Conservation (phyloP, 2,329 filamentous ascomycete genomes). For the Colletotrichum falcatum region DNA sequence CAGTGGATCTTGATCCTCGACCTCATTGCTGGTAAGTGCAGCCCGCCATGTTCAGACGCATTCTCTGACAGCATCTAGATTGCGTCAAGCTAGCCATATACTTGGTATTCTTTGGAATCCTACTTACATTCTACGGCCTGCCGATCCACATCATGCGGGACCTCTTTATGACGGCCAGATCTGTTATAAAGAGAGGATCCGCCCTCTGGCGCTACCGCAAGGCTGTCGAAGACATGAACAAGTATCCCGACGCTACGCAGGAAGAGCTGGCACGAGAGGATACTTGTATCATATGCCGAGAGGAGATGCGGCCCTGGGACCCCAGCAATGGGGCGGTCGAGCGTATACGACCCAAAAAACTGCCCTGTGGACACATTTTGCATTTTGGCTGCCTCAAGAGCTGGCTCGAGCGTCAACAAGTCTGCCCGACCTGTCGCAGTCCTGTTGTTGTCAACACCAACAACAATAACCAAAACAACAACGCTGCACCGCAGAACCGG, state of each 20-base stretch:
- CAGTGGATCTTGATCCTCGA: slow-evolving; percentile 92
- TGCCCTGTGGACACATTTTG: slow-evolving; percentile 95
- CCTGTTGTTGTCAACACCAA: slow-evolving; percentile 75
- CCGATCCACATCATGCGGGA: slow-evolving; percentile 98
- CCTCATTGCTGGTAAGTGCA: slow-evolving; percentile 76
- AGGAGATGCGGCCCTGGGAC: slow-evolving; percentile 91
- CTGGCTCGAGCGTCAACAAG: slow-evolving; percentile 97
- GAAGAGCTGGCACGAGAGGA: slow-evolving; percentile 89
- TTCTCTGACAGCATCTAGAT: slow-evolving; percentile 63
- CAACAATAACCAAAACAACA: slow-evolving; percentile 56
- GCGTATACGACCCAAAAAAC: slow-evolving; percentile 89
- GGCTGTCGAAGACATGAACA: slow-evolving; percentile 94
- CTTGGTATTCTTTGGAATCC: slow-evolving; percentile 90
- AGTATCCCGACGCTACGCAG: slow-evolving; percentile 88
- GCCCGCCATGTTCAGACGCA: not conserved
- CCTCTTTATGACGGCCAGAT: slow-evolving; percentile 91
- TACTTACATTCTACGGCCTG: slow-evolving; percentile 92
- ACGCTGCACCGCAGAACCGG: slow-evolving; percentile 50
- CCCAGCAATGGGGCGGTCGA: slow-evolving; percentile 76
- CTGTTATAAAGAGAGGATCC: slow-evolving; percentile 89
- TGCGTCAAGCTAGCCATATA: slow-evolving; percentile 93
- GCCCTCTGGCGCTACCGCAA: slow-evolving; percentile 92
- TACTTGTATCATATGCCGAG: slow-evolving; percentile 97
- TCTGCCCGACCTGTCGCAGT: slow-evolving; percentile 92
- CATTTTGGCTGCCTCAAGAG: slow-evolving; percentile 95